phyloP scores from a whole-genome alignment of 148 eudicot genomes.

The Fallopia convolvulus region DNA sequence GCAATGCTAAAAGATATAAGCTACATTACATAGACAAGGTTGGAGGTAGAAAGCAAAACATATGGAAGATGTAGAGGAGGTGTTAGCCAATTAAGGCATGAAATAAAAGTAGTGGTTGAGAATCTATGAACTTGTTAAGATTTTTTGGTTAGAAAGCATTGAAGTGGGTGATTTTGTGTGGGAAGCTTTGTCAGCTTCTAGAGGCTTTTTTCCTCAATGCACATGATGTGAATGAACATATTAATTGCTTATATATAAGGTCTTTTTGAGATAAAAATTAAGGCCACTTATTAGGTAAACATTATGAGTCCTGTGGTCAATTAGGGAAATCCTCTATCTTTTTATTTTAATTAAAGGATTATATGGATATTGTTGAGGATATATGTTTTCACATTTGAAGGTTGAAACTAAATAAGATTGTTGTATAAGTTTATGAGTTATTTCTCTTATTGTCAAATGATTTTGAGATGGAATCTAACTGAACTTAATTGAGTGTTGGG shows the following conservation, averaged over 20 bases:
- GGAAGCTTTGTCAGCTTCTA: conserved; percentile 22
- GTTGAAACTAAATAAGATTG: no score
- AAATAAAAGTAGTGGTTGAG: conserved; percentile 3
- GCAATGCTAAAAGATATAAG: no score
- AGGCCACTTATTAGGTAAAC: not conserved
- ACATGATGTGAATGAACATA: not conserved
- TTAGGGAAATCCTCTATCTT: not conserved
- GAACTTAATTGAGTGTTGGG: no score
- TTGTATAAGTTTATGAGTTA: no score
- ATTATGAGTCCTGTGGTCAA: no score
- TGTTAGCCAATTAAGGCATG: not conserved
- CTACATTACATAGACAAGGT: no score
- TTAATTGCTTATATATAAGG: not conserved
- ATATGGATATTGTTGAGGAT: no score
- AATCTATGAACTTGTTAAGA: not conserved
- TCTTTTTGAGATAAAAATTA: not conserved
- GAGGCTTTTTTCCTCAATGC: not conserved
- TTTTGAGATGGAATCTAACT: no score
- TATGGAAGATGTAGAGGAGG: not conserved
- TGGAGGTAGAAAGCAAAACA: not conserved
- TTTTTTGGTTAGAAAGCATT: not conserved
- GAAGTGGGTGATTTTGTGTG: not conserved
- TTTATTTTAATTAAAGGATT: not conserved
- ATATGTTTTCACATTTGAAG: no score
- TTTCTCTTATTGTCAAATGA: no score